Evolutionary conservation across 2,329 filamentous ascomycete species (phyloP).

Genomic region (Aureobasidium zeae): DNA sequence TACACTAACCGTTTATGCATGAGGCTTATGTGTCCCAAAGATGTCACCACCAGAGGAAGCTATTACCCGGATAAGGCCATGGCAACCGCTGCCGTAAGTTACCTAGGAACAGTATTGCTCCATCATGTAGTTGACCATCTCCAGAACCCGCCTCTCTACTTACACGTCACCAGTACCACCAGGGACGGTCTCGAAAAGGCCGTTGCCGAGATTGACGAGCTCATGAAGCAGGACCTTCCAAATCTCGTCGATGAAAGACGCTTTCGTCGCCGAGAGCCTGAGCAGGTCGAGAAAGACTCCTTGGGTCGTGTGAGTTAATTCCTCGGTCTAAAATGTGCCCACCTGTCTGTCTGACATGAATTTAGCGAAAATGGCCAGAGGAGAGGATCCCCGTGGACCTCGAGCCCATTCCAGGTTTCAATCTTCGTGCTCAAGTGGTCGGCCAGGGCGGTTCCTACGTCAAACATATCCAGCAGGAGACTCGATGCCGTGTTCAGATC

Average conservation of each 20-base stretch:
- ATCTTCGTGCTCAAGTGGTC: slow-evolving; percentile 90
- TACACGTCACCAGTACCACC: slow-evolving; percentile 86
- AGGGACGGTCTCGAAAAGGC: slow-evolving; percentile 89
- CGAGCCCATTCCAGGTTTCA: slow-evolving; percentile 88
- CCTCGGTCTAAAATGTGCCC: not conserved
- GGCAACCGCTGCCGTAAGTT: slow-evolving; percentile 80
- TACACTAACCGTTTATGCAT: slow-evolving; percentile 36
- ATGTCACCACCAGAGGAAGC: slow-evolving; percentile 95
- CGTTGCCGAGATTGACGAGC: slow-evolving; percentile 77
- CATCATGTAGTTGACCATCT: slow-evolving; percentile 6
- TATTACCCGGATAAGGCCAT: slow-evolving; percentile 98
- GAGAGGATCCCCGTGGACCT: slow-evolving; percentile 87
- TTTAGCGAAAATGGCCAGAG: slow-evolving; percentile 94
- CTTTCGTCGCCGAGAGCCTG: slow-evolving; percentile 73
- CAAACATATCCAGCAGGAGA: slow-evolving; percentile 96
- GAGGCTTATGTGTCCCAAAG: slow-evolving; percentile 61
- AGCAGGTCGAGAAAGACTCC: slow-evolving; percentile 79
- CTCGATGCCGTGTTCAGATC: slow-evolving; percentile 91
- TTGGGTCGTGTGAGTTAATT: slow-evolving; percentile 63
- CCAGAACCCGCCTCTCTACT: slow-evolving; percentile 84
- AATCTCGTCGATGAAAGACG: slow-evolving; percentile 90
- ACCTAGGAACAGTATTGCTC: not conserved
- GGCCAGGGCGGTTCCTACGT: slow-evolving; percentile 91
- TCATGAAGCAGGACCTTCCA: slow-evolving; percentile 93
- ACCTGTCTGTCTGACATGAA: slow-evolving; percentile 19